Evolutionary conservation across 1,284 basidiomycete species (phyloP).

Genomic region (Leccinum subrobustum): DNA sequence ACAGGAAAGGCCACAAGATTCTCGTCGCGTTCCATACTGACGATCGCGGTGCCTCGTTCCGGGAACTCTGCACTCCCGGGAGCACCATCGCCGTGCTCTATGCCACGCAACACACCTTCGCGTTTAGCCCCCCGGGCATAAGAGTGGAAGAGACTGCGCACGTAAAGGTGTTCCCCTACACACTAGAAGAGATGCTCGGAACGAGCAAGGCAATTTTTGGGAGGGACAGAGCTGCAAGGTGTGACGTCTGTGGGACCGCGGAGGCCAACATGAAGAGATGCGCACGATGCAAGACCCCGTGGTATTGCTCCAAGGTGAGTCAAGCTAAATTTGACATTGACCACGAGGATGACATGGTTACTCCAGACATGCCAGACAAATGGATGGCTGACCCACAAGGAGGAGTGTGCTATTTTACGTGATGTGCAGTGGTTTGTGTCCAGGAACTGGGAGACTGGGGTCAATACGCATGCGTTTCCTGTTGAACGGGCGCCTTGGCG

Average conservation of each 20-base stretch:
- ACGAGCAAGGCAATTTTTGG: conserved; percentile 26
- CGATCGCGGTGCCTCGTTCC: conserved; percentile 30
- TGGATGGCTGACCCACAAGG: conserved; percentile 26
- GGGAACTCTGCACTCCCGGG: conserved; percentile 24
- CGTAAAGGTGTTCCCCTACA: conserved; percentile 31
- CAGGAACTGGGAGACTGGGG: conserved; percentile 29
- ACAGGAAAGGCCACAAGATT: conserved; percentile 26
- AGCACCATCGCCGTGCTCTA: conserved; percentile 34
- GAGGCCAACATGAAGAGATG: conserved; percentile 28
- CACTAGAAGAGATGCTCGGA: conserved; percentile 28
- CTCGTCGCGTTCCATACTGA: conserved; percentile 33
- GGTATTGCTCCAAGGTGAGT: conserved; percentile 34
- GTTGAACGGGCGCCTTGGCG: conserved; percentile 18
- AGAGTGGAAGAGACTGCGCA: conserved; percentile 25
- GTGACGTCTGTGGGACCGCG: conserved; percentile 22
- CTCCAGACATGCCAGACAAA: conserved; percentile 25
- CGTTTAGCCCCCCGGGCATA: conserved; percentile 32
- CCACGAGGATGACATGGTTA: conserved; percentile 6
- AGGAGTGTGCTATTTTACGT: conserved; percentile 22
- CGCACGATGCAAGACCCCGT: conserved; percentile 27
- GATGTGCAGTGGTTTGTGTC: conserved; percentile 32
- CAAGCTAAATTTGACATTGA: background rate
- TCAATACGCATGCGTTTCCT: conserved; percentile 22
- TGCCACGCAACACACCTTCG: conserved; percentile 30
- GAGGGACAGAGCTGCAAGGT: conserved; percentile 19